Evolutionary conservation across 768 basidiomycete species (phyloP).

Genomic region (Tubosaeta sp.): DNA sequence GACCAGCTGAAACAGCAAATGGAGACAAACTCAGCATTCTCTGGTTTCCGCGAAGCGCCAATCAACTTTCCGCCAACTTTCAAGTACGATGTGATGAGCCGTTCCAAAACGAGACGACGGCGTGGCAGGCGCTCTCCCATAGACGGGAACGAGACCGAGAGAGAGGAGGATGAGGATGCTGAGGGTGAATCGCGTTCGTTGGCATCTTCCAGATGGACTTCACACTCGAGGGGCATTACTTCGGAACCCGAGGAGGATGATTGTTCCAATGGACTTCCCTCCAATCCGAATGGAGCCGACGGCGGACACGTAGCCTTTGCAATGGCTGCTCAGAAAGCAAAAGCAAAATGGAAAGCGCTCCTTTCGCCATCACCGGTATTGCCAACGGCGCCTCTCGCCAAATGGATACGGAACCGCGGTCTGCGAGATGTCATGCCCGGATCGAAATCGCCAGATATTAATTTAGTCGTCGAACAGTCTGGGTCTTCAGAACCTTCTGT

Average conservation of each 20-base stretch:
- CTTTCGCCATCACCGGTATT: conserved; percentile 36
- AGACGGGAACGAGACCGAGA: conserved; percentile 40
- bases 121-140: conserved; percentile 34
- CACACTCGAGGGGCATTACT: conserved; percentile 33
- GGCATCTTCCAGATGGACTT: conserved; percentile 49
- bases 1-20: conserved; percentile 85
- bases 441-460: conserved; percentile 22
- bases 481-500: conserved; percentile 21
- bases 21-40: conserved; percentile 61
- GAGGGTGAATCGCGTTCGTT: conserved; percentile 49
- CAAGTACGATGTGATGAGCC: conserved; percentile 81
- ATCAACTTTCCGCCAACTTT: conserved; percentile 92
- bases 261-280: conserved; percentile 27
- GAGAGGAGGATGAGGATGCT: conserved; percentile 37
- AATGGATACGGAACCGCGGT: conserved; percentile 28
- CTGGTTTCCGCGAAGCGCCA: conserved; percentile 72
- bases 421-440: conserved; percentile 5
- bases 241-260: conserved; percentile 43
- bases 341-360: conserved; percentile 50
- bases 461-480: conserved; percentile 19
- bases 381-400: conserved; percentile 23
- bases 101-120: conserved; percentile 38
- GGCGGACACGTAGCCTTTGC: conserved; percentile 37
- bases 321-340: conserved; percentile 49
- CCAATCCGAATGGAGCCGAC: conserved; percentile 28